Percentiles rank a stretch among this genome's conserved stretches.
Evolutionary conservation across 306 rosid species (phyloP).

Genomic region (Inga oerstediana): DNA sequence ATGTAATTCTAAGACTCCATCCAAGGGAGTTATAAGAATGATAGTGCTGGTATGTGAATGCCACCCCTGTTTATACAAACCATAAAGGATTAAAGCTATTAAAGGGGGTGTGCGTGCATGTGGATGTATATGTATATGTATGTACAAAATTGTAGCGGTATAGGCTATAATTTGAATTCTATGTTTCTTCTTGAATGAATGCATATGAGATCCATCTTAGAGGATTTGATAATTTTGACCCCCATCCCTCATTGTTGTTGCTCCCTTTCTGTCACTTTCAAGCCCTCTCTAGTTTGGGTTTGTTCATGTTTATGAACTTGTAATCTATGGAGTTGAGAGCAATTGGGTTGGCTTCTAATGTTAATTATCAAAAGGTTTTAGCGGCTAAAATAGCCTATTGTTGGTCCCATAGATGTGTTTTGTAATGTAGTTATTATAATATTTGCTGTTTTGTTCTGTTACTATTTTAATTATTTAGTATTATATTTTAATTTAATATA

Average conservation of each 20-base stretch:
- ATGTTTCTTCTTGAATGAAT: too few relatives aligned
- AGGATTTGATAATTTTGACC: not conserved
- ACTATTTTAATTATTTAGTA: not conserved
- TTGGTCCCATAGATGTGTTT: not conserved
- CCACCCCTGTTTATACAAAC: not conserved
- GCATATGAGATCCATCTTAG: too few relatives aligned
- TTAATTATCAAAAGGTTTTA: not conserved
- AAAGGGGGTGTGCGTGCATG: too few relatives aligned
- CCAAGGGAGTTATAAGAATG: not conserved
- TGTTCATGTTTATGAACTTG: constrained; percentile 16
- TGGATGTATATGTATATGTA: not conserved
- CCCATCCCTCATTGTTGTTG: not conserved
- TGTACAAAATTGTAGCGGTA: not conserved
- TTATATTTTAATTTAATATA: not conserved
- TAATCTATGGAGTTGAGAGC: constrained; percentile 2
- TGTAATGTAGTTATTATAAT: not conserved
- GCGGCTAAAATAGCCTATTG: not conserved
- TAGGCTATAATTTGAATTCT: not conserved
- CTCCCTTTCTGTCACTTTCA: not conserved
- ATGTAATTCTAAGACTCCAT: not conserved
- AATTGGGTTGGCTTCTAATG: constrained; percentile 23
- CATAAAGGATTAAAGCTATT: not conserved
- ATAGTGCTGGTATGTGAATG: not conserved
- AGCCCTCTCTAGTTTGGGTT: not conserved
- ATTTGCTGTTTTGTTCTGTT: not conserved